Evolutionary conservation across 2,329 filamentous ascomycete genomes (phyloP), one percentile per base, ranked within the genome.

Genomic region (Claviceps lovelessii): DNA sequence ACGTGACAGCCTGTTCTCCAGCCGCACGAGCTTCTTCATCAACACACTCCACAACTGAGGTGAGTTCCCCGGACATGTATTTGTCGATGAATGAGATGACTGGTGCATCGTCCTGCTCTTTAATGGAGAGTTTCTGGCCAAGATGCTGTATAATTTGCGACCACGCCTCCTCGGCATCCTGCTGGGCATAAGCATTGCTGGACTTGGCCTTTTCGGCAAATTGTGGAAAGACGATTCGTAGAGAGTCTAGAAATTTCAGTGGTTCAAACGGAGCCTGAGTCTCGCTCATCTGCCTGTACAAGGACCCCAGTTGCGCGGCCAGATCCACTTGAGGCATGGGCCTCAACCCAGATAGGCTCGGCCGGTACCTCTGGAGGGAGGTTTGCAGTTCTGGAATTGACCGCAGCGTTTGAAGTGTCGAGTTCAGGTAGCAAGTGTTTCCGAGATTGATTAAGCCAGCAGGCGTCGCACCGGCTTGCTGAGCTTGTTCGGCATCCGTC

Each of bases 371-470:
- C 57, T 74, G 66, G 49, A 98, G 77, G 61, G 88, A 81, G 41
- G 88, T 77, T 65, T 95, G 89, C 41, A 98, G 80, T 72, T 98
- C 93, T 9, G 93, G 93, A 57, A 98, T 89, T 53, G 85, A 79
- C 58, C 88, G 84, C 60, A 98, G 75, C 4, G 89, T 86, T 70
- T 98, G 94, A n/a, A 98, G 77, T 0, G 91, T 95, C 51, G 93
- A 93, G 76, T 98, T 98, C 65, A 97, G 83, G 68, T 98, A 98
- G 75, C 93, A 98, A 4, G 94, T 98, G 71, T 98, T 98, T 62
- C 94, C 93, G 58, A 96, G 75, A 66, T 98, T 98, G 67, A 86
- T 80, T 58, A 98, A 74, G 49, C 93, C 93, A 55, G 90, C 86
- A 1, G 94, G 93, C 49, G 80, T 91, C 50, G 90, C 90, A 56